These are phyloP conservation scores for Candida yuanshanica DNA, from an alignment of 805 yeast species.

Conservation along the genomic window DNA sequence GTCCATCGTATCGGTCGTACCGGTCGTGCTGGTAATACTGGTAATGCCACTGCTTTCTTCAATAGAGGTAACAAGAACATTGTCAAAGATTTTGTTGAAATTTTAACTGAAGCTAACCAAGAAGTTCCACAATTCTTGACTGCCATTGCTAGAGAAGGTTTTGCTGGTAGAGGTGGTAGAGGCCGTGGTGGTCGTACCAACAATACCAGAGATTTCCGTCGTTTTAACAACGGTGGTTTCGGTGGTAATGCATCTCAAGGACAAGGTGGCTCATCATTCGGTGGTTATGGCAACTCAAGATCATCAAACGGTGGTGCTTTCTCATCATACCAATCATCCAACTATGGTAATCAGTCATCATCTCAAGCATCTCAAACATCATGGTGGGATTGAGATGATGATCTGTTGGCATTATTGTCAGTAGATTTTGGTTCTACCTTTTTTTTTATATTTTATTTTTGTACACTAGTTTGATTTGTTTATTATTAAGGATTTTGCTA, in stretches of 20 bases:
- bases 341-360: constrained; percentile 20
- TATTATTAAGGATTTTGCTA: constrained; percentile 1
- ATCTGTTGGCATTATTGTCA: no score
- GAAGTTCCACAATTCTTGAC: constrained; percentile 89
- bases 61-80: constrained; percentile 92
- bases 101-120: constrained; percentile 94
- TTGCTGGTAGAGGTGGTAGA: constrained; percentile 42
- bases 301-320: constrained; percentile 6
- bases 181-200: constrained; percentile 41
- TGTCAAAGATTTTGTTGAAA: constrained; percentile 79
- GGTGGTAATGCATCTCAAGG: constrained; percentile 6
- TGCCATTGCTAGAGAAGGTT: constrained; percentile 71
- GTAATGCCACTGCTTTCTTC: constrained; percentile 97
- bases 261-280: constrained; percentile 8
- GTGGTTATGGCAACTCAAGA: constrained; percentile 12
- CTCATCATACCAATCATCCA: constrained; percentile 6
- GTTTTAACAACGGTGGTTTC: constrained; percentile 24
- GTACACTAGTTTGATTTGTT: constrained; percentile 1
- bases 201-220: constrained; percentile 48
- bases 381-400: constrained; percentile 10
- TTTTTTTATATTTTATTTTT: neutral
- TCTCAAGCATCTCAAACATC: constrained; percentile 17
- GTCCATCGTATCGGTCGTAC: constrained; percentile 99
- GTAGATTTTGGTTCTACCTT: neutral
- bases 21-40: constrained; percentile 99